Evolutionary conservation across 2,329 filamentous ascomycete genomes (phyloP).

Genomic region (Coniochaeta sp.): DNA sequence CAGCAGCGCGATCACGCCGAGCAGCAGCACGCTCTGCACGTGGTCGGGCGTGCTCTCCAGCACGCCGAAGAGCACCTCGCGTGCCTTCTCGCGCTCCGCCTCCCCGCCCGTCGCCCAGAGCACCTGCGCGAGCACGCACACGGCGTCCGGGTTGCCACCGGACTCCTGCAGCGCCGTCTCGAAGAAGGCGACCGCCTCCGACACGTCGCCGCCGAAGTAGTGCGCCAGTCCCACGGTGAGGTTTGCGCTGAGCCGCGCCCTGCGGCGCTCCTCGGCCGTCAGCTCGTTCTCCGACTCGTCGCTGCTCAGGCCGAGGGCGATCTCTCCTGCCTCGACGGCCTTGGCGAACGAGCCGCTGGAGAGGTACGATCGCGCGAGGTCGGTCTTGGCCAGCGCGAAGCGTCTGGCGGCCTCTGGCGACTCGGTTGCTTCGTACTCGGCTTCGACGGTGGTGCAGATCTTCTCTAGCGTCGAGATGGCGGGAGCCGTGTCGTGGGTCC

Average conservation of each 20-base stretch:
- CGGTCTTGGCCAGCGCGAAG: constrained; percentile 78
- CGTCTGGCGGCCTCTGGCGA: constrained; percentile 64
- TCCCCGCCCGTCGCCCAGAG: constrained; percentile 84
- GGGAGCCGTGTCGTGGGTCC: constrained; percentile 59
- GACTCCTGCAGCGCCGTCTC: constrained; percentile 73
- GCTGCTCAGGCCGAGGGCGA: constrained; percentile 68
- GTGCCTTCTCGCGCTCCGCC: constrained; percentile 66
- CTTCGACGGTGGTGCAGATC: constrained; percentile 52
- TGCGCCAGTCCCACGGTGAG: constrained; percentile 78
- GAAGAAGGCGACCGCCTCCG: constrained; percentile 71
- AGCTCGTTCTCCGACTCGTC: constrained; percentile 65
- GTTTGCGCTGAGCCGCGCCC: constrained; percentile 74
- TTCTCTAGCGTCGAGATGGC: constrained; percentile 56
- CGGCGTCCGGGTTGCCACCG: constrained; percentile 68
- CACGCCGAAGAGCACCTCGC: constrained; percentile 71
- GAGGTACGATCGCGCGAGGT: constrained; percentile 78
- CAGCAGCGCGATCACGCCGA: constrained; percentile 77
- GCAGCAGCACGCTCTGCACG: constrained; percentile 69
- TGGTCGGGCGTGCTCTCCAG: constrained; percentile 70
- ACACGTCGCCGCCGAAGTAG: constrained; percentile 61
- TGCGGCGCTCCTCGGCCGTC: constrained; percentile 55
- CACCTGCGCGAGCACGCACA: constrained; percentile 83
- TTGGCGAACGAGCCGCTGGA: constrained; percentile 56
- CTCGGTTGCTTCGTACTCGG: constrained; percentile 78
- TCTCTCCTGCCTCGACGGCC: constrained; percentile 74